Conservation (phyloP, 257 asterid species). For the Salvia rosmarinus region DNA sequence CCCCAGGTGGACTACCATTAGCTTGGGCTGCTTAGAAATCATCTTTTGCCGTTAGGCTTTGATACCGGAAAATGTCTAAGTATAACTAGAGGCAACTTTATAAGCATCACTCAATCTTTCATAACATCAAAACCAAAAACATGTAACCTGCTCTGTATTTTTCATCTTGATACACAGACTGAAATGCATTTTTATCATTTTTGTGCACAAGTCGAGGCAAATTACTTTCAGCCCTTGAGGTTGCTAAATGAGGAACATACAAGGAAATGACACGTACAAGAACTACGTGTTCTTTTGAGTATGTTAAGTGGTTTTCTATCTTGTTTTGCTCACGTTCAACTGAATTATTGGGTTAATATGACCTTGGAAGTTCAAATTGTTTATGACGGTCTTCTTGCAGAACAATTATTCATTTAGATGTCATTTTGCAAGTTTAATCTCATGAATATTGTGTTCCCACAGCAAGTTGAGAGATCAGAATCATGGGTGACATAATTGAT, state of each 20-base stretch:
- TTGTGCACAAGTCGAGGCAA: not conserved
- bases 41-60: not conserved
- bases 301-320: slow-evolving; percentile 11
- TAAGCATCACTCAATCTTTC: not conserved
- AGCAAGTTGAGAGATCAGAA: slow-evolving; percentile 44
- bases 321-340: not conserved
- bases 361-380: not conserved
- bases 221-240: not conserved
- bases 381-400: not conserved
- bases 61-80: not conserved
- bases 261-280: not conserved
- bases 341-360: not conserved
- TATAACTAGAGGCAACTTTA: not conserved
- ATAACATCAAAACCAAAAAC: not conserved
- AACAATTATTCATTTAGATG: not conserved
- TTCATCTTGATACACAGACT: not conserved
- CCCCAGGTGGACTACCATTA: not conserved
- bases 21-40: not conserved
- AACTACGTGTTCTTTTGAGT: not conserved
- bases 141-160: not conserved
- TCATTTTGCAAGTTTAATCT: slow-evolving; percentile 15
- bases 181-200: not conserved
- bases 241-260: not conserved
- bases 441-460: slow-evolving; percentile 17
- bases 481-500: slow-evolving; percentile 72